Conservation (phyloP, 129 eudicot genomes). For the Saposhnikovia divaricata region DNA sequence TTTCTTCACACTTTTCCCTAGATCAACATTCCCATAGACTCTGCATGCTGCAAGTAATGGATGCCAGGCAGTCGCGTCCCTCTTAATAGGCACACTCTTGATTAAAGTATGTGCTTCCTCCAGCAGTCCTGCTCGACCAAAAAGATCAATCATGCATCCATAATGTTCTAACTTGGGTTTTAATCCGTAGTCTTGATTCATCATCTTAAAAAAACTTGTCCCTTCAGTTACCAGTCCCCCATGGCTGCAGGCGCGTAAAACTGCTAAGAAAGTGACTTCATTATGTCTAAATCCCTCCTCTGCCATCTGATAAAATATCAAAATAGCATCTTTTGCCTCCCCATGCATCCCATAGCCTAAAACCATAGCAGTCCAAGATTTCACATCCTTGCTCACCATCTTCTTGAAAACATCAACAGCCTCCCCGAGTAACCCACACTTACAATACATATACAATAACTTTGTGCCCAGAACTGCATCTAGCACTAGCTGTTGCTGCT, state of each 20-base stretch:
- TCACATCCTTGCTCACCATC: slow-evolving; percentile 34
- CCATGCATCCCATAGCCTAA: slow-evolving; percentile 50
- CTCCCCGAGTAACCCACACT: slow-evolving; percentile 36
- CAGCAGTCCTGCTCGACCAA: slow-evolving; percentile 54
- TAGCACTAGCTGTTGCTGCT: slow-evolving; percentile 15
- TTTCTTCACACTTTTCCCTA: slow-evolving; percentile 25
- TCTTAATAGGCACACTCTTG: slow-evolving; percentile 23
- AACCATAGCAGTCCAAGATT: slow-evolving; percentile 50
- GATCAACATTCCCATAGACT: slow-evolving; percentile 24
- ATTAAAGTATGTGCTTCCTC: slow-evolving; percentile 47
- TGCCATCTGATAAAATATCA: slow-evolving; percentile 38
- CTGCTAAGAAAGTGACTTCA: slow-evolving; percentile 49
- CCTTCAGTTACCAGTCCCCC: slow-evolving; percentile 60
- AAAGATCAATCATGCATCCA: slow-evolving; percentile 50
- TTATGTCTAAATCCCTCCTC: slow-evolving; percentile 40
- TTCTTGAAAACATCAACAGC: slow-evolving; percentile 36
- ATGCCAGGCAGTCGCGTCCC: slow-evolving; percentile 38
- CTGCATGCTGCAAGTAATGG: slow-evolving; percentile 34
- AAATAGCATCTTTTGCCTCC: slow-evolving; percentile 38
- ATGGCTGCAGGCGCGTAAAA: slow-evolving; percentile 56
- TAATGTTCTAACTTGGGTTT: slow-evolving; percentile 44
- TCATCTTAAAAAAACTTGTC: slow-evolving; percentile 31
- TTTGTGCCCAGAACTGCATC: slow-evolving; percentile 31
- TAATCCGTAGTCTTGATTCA: slow-evolving; percentile 33
- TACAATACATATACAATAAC: slow-evolving; percentile 43